A percentile compares a stretch with the other conserved stretches of the same genome.
Conservation (phyloP, 1,139 yeast species). For the Torulaspora pretoriensis region DNA sequence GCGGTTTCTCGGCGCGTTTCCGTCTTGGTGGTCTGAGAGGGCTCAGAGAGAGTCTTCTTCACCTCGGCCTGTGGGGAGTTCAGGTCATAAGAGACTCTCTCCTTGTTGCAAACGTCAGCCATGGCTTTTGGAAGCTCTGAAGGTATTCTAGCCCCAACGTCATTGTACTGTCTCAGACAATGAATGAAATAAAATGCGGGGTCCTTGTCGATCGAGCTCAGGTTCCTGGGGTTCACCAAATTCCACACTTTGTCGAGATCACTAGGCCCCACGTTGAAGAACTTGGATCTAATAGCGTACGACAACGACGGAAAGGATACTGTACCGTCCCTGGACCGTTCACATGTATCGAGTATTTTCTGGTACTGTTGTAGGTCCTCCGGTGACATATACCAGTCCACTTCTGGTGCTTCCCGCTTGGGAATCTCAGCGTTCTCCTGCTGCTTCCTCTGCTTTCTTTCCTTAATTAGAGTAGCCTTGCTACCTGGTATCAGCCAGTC, state of each 20-base stretch:
- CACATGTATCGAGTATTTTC: conserved; percentile 58
- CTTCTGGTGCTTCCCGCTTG: conserved; percentile 39
- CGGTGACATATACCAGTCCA: conserved; percentile 97
- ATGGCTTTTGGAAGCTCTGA: conserved; percentile 91
- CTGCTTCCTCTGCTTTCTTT: conserved; percentile 53
- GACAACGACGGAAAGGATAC: conserved; percentile 65
- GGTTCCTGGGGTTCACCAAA: conserved; percentile 82
- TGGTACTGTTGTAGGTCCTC: conserved; percentile 76
- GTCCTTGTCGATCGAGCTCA: conserved; percentile 86
- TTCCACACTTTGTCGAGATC: conserved; percentile 96
- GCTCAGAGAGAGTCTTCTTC: conserved; percentile 20
- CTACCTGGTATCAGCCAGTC: conserved; percentile 90
- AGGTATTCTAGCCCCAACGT: conserved; percentile 76
- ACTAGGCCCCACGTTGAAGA: conserved; percentile 69
- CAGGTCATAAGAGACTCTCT: conserved; percentile 72
- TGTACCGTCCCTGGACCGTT: conserved; percentile 75
- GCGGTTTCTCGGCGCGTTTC: not conserved
- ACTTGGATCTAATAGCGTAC: conserved; percentile 61
- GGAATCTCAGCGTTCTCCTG: conserved; percentile 31
- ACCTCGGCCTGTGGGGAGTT: conserved; percentile 48
- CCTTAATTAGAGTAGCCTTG: conserved; percentile 67
- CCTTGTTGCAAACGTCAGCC: conserved; percentile 87
- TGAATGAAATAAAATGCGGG: conserved; percentile 87
- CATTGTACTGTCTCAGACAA: conserved; percentile 83
- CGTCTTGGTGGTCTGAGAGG: conserved; percentile 40